A percentile compares a stretch with the other conserved stretches of the same genome.
These are phyloP conservation scores for Colletotrichum camelliae DNA, from an alignment of 2,329 filamentous ascomycete genomes.

Conservation along the genomic window DNA sequence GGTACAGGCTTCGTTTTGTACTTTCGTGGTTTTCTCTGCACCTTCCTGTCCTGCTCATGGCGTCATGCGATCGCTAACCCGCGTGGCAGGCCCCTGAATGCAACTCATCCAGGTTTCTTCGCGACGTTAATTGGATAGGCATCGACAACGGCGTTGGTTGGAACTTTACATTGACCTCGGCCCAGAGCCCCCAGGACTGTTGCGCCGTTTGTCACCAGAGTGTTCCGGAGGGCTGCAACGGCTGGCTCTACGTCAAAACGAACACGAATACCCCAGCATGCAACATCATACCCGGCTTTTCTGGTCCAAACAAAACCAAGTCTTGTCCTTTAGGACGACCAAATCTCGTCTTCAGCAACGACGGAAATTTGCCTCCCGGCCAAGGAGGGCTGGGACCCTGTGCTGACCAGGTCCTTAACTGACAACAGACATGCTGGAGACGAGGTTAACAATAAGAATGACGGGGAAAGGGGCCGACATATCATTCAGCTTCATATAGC, in stretches of 20 bases:
- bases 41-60: too few species aligned
- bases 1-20: too few species aligned
- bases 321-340: constrained; percentile 21
- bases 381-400: constrained; percentile 20
- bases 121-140: constrained; percentile 22
- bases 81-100: constrained; percentile 4
- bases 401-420: background rate
- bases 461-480: background rate
- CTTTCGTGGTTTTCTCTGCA: too few species aligned
- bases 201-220: constrained; percentile 18
- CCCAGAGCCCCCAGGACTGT: constrained; percentile 15
- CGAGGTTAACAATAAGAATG: background rate
- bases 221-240: constrained; percentile 20
- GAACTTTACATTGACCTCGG: constrained; percentile 12
- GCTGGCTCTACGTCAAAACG: constrained; percentile 18
- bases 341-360: constrained; percentile 16
- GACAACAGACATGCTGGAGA: background rate
- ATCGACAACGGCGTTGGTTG: constrained; percentile 6
- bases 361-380: background rate
- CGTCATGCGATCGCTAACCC: background rate
- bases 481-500: background rate
- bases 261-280: constrained; percentile 7
- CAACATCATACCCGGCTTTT: constrained; percentile 20
- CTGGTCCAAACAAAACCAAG: constrained; percentile 1
- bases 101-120: background rate